Evolutionary conservation across 495 filamentous ascomycete genomes (phyloP).

Genomic region (Evernia prunastri): DNA sequence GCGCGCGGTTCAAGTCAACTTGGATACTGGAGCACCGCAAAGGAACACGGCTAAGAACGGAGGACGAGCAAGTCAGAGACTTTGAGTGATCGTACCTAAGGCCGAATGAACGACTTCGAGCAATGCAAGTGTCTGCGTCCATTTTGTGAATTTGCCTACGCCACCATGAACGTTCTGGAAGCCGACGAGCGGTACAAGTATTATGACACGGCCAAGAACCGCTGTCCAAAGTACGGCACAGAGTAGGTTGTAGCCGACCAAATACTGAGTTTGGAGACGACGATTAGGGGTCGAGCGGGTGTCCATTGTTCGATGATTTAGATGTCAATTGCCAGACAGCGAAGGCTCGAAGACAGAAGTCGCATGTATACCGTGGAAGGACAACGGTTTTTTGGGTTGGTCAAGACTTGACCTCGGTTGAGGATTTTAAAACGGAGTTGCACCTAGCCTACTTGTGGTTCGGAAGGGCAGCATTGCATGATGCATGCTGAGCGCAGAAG

Average conservation of each 20-base stretch:
- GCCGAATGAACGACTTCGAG: conserved; percentile 78
- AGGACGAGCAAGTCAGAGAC: not conserved
- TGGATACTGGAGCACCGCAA: not conserved
- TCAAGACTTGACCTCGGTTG: too few species aligned
- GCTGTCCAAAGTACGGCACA: conserved; percentile 68
- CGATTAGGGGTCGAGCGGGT: conserved; percentile 16
- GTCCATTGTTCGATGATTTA: conserved; percentile 12
- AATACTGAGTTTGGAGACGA: conserved; percentile 43
- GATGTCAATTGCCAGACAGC: not conserved
- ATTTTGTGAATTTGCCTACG: conserved; percentile 59
- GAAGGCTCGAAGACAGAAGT: not conserved
- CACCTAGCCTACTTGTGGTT: not conserved
- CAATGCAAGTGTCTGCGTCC: conserved; percentile 74
- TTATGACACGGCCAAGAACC: conserved; percentile 55
- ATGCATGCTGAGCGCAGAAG: not conserved
- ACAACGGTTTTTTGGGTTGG: not conserved
- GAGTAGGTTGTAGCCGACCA: conserved; percentile 75
- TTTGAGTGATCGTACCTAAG: conserved; percentile 43
- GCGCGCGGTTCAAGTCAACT: conserved; percentile 5
- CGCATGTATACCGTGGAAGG: not conserved
- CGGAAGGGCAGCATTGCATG: not conserved
- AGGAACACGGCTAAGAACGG: too few species aligned
- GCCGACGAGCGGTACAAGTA: conserved; percentile 45
- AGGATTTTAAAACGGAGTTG: not conserved
- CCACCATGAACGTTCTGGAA: conserved; percentile 45